A percentile compares a stretch with the other conserved stretches of the same genome.
These are phyloP conservation scores for Aureobasidium sp. DNA, from an alignment of 2,329 filamentous ascomycete genomes.

Conservation along the genomic window DNA sequence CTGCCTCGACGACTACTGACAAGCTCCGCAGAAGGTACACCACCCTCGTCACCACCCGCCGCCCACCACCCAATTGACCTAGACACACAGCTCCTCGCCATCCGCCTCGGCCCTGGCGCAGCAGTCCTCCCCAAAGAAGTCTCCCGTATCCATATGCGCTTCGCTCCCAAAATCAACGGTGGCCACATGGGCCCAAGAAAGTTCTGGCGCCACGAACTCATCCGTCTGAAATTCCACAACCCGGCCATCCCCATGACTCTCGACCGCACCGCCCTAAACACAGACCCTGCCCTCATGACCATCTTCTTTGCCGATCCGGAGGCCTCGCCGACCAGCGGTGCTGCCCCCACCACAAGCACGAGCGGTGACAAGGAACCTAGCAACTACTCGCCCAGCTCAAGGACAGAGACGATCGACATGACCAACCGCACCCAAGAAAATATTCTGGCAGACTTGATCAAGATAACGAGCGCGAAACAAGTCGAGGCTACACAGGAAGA, in stretches of 20 bases:
- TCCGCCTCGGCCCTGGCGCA: slow-evolving; percentile 78
- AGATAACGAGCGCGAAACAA: slow-evolving; percentile 53
- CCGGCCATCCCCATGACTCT: slow-evolving; percentile 77
- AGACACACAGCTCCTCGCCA: slow-evolving; percentile 55
- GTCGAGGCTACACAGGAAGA: slow-evolving; percentile 56
- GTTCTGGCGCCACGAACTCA: slow-evolving; percentile 80
- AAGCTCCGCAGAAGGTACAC: slow-evolving; percentile 18
- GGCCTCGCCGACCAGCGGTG: slow-evolving; percentile 25
- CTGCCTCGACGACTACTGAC: not conserved
- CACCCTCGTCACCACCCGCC: not conserved
- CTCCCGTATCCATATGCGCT: slow-evolving; percentile 67
- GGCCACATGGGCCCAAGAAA: slow-evolving; percentile 72
- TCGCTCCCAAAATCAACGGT: slow-evolving; percentile 53
- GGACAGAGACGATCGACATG: slow-evolving; percentile 48
- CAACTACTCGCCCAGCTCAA: slow-evolving; percentile 27
- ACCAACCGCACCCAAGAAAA: slow-evolving; percentile 52
- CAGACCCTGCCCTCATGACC: slow-evolving; percentile 54
- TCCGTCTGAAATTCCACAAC: slow-evolving; percentile 90
- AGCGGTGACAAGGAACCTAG: slow-evolving; percentile 26
- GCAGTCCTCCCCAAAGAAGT: slow-evolving; percentile 71
- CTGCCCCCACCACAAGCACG: slow-evolving; percentile 24
- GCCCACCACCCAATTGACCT: slow-evolving; percentile 21
- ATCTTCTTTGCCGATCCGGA: slow-evolving; percentile 50
- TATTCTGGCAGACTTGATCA: slow-evolving; percentile 58
- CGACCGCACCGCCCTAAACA: slow-evolving; percentile 56